Percentiles rank a stretch among this genome's conserved stretches.
phyloP scores from a whole-genome alignment of 2,329 filamentous ascomycete species.

The Didymella pinodella region DNA sequence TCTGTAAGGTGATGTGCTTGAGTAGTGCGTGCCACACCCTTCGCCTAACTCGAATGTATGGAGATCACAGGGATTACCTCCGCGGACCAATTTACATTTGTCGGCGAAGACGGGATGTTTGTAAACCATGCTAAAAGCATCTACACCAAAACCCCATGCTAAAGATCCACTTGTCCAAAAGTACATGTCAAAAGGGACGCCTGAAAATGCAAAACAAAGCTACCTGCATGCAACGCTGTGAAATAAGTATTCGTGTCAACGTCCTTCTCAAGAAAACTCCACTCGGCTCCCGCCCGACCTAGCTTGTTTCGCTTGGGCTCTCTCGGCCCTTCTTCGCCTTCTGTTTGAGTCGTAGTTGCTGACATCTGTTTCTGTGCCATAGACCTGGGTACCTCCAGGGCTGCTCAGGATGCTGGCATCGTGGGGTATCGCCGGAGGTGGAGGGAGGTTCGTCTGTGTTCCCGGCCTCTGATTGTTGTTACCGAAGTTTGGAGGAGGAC shows the following conservation, averaged over 20 bases:
- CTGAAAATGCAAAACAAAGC: conserved; percentile 21
- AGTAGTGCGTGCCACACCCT: conserved; percentile 24
- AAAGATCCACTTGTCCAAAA: conserved; percentile 2
- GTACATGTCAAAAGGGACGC: conserved; percentile 9
- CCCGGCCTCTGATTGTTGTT: conserved; percentile 13
- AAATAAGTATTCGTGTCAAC: not conserved
- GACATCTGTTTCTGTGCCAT: conserved; percentile 50
- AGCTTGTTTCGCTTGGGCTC: conserved; percentile 50
- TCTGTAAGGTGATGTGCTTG: conserved; percentile 9
- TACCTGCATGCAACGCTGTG: conserved; percentile 3
- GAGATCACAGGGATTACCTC: conserved; percentile 24
- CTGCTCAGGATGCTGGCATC: conserved; percentile 47
- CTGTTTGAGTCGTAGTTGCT: conserved; percentile 52
- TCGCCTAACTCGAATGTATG: conserved; percentile 23
- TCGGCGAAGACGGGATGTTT: conserved; percentile 19
- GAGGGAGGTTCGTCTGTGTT: conserved; percentile 35
- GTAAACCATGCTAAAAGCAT: conserved; percentile 16
- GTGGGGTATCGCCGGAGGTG: conserved; percentile 48
- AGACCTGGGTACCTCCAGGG: conserved; percentile 45
- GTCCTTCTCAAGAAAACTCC: conserved; percentile 48
- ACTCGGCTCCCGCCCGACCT: conserved; percentile 49
- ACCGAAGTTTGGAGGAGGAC: conserved; percentile 37
- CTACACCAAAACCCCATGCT: conserved; percentile 1
- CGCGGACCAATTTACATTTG: conserved; percentile 23
- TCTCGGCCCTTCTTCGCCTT: conserved; percentile 49